Base-by-base conservation (phyloP, 306 rosid species). In the Ochetophila trinervis region DNA sequence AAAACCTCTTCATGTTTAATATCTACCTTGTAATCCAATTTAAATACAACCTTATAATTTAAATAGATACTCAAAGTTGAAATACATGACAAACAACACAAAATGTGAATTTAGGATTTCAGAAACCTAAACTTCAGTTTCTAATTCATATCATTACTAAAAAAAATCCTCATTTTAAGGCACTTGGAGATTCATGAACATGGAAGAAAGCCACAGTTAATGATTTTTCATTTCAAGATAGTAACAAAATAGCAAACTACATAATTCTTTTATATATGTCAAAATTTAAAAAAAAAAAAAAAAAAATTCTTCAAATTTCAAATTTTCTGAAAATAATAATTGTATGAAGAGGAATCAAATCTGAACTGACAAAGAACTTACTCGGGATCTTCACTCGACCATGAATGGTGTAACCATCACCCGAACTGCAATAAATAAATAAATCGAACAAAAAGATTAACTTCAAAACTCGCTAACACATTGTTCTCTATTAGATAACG, bases 301-400 rank as follows among this genome's bases (percentile, higher is more conserved):
- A n/a, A 21, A 21, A 22, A 20, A 54, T 5, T 35, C 30, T 62
- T 65, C 35, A 35, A 72, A 62, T 42, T 5, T 59, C 4, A 24
- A 66, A 5, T 48, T 59, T 12, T 9, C 12, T 8, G 21, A 0
- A 60, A 16, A 44, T 19, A 44, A 14, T 36, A 74, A 47, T 7
- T 49, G 64, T 0, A 2, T 61, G 9, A 23, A 40, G 47, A 18
- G 18, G 4, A 57, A 30, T 50, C 30, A 5, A 47, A 60, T 20
- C 58, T 47, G 22, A 69, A 54, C 34, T 32, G 53, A 57, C 54
- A 36, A 71, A 57, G 66, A 58, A 68, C 95, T 22, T 85, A 94
- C 99, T 58, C 1, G 83, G 89, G 69, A 94, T 88, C 89, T 72
- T 94, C 63, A 88, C 97, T 58, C 95, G 96, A 70, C 99, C 97